These are phyloP conservation scores for Tylopilus rubrobrunneus DNA, from an alignment of 768 basidiomycete species.

Conservation along the genomic window DNA sequence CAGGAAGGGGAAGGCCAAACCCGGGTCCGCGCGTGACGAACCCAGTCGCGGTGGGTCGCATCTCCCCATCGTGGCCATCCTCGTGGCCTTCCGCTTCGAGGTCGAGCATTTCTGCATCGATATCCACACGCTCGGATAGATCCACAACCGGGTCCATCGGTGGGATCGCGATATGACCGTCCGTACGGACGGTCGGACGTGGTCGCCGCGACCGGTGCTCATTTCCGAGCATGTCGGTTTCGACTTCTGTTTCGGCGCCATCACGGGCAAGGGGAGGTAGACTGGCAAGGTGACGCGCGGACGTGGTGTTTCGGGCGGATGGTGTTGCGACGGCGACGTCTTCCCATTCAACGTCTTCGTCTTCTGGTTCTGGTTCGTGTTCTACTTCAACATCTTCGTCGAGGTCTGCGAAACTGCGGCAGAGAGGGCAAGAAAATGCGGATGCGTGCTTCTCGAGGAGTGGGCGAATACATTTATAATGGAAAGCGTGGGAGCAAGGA, in stretches of 20 bases:
- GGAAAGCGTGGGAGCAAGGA: conserved; percentile 94
- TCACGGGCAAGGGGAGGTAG: conserved; percentile 25
- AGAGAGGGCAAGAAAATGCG: conserved; percentile 92
- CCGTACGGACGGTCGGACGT: conserved; percentile 27
- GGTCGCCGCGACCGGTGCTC: conserved; percentile 14
- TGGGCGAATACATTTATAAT: conserved; percentile 96
- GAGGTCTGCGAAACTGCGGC: conserved; percentile 90
- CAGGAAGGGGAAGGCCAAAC: conserved; percentile 13
- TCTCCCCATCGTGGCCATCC: neutral
- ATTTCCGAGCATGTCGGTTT: conserved; percentile 19
- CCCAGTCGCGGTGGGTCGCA: neutral
- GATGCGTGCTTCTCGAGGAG: conserved; percentile 86
- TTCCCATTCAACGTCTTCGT: conserved; percentile 26
- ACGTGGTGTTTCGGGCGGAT: neutral
- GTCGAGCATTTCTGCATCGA: conserved; percentile 30
- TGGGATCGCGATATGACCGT: conserved; percentile 17
- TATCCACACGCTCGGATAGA: conserved; percentile 10
- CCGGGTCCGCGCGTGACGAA: conserved; percentile 15
- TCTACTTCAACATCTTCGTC: conserved; percentile 92
- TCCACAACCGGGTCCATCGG: conserved; percentile 7
- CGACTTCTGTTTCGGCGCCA: conserved; percentile 34
- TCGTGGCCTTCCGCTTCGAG: conserved; percentile 8
- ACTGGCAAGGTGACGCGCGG: conserved; percentile 17
- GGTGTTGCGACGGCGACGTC: conserved; percentile 4
- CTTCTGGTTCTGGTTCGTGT: conserved; percentile 30